These are phyloP conservation scores for Beauveria australis DNA, from an alignment of 2,329 filamentous ascomycete genomes.

Conservation along the genomic window DNA sequence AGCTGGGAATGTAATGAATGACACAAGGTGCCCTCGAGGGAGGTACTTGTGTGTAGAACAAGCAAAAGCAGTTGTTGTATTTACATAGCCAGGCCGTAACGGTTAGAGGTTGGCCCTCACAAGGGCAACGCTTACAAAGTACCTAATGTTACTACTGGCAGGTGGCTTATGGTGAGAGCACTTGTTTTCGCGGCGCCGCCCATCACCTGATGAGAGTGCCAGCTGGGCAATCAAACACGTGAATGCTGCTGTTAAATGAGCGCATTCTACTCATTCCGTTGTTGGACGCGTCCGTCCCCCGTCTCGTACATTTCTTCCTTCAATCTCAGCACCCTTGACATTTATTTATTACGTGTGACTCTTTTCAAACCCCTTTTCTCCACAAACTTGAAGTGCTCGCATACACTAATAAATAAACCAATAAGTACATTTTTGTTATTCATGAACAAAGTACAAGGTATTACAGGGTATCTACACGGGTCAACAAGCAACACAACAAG, in stretches of 20 bases:
- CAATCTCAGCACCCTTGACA: too few species aligned
- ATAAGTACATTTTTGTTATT: not conserved
- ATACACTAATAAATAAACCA: not conserved
- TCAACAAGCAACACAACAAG: constrained; percentile 6
- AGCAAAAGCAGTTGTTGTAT: not conserved
- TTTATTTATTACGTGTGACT: too few species aligned
- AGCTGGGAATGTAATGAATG: too few species aligned
- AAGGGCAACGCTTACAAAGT: constrained; percentile 1
- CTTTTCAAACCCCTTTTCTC: not conserved
- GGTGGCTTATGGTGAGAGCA: not conserved
- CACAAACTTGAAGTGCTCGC: constrained; percentile 6
- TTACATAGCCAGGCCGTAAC: not conserved
- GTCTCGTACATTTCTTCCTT: not conserved
- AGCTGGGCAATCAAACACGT: not conserved
- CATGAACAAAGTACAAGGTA: not conserved
- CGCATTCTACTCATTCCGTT: not conserved
- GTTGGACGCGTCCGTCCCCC: not conserved
- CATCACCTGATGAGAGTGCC: constrained; percentile 3
- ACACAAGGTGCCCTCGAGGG: not conserved
- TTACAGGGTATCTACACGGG: not conserved
- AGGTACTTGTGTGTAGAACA: not conserved
- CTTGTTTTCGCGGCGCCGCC: not conserved
- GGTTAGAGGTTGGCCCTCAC: not conserved
- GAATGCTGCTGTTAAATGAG: not conserved
- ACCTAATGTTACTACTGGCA: not conserved